Evolutionary conservation across 148 eudicot genomes (phyloP).

Genomic region (Agrostemma githago): DNA sequence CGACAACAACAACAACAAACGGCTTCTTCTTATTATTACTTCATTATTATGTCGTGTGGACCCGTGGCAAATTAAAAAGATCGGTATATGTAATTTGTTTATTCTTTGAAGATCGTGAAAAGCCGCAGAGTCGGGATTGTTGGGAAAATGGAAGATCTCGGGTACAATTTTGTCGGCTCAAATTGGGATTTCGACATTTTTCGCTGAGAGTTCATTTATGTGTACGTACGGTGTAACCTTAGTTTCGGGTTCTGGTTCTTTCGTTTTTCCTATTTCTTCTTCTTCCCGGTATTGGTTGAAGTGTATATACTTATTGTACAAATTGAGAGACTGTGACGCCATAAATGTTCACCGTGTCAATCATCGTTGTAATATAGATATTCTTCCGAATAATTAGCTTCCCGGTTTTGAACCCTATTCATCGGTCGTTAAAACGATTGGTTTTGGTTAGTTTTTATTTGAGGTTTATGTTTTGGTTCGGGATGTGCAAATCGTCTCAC

Average conservation of each 20-base stretch:
- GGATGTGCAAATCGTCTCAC: too few relatives aligned
- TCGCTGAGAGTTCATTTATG: conserved; percentile 25
- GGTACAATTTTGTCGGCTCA: conserved; percentile 26
- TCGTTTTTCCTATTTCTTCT: neutral
- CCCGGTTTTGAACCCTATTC: neutral
- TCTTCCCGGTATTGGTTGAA: conserved; percentile 30
- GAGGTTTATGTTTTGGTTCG: too few relatives aligned
- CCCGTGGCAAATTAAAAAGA: neutral
- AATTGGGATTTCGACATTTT: conserved; percentile 21
- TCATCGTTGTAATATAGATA: conserved; percentile 34
- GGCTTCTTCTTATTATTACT: too few relatives aligned
- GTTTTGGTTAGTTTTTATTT: neutral
- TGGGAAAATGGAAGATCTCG: conserved; percentile 18
- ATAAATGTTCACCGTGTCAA: conserved; percentile 26
- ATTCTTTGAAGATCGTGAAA: conserved; percentile 26
- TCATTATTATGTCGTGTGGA: neutral
- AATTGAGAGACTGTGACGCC: conserved; percentile 34
- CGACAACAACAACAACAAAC: neutral
- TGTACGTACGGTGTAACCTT: conserved; percentile 1
- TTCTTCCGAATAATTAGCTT: conserved; percentile 22
- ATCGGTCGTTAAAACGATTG: neutral
- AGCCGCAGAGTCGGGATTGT: conserved; percentile 1
- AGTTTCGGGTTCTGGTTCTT: conserved; percentile 10
- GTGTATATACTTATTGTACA: conserved; percentile 48
- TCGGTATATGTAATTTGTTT: conserved; percentile 20